Conservation (phyloP, 306 rosid genomes). For the Rosa rugosa region DNA sequence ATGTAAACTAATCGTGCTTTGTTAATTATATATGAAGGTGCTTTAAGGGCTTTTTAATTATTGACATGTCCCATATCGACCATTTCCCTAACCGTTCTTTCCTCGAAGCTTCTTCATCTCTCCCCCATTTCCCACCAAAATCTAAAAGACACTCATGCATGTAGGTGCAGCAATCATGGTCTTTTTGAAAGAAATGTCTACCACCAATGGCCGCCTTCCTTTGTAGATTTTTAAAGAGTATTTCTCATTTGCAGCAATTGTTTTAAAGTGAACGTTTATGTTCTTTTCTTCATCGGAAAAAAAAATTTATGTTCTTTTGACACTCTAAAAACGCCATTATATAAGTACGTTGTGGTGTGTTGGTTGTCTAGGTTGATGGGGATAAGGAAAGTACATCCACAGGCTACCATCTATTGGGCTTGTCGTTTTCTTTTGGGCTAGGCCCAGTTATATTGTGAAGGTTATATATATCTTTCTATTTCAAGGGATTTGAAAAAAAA, state of each 20-base stretch:
- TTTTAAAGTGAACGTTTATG: not conserved
- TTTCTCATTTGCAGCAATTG: conserved; percentile 4
- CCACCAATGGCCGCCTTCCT: conserved; percentile 8
- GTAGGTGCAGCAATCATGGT: conserved; percentile 20
- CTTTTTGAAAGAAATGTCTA: conserved; percentile 7
- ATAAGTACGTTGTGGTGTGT: too few relatives aligned
- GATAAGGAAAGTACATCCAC: not conserved
- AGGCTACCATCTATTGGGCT: not conserved
- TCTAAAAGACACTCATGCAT: conserved; percentile 23
- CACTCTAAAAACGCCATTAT: not conserved
- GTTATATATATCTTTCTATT: not conserved
- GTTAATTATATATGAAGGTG: not conserved
- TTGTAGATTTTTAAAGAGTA: not conserved
- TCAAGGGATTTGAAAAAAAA: too few relatives aligned
- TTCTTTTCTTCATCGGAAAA: not conserved
- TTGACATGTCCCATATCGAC: conserved; percentile 21
- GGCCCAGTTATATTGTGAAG: not conserved
- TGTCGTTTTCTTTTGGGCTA: not conserved
- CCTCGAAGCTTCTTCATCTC: conserved; percentile 51
- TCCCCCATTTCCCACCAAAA: conserved; percentile 24
- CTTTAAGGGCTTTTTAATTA: conserved; percentile 17
- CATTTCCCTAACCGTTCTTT: conserved; percentile 4
- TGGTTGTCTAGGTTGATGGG: too few relatives aligned
- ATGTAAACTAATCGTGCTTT: not conserved
- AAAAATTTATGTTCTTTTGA: not conserved